Evolutionary conservation across 148 eudicot species (phyloP).

Genomic region (Camellia japonica): DNA sequence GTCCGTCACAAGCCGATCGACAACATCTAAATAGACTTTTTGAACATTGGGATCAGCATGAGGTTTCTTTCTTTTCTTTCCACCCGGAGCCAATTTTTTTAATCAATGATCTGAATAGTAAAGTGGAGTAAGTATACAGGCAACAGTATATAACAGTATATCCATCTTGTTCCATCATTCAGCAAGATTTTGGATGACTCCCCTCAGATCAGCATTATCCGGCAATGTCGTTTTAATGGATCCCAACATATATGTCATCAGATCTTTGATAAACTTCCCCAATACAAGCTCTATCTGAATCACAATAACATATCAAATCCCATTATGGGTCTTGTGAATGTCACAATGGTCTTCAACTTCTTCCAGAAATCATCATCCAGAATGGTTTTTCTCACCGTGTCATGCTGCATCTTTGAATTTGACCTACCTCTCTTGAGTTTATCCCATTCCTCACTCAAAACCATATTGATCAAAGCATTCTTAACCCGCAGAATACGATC

Average conservation of each 20-base stretch:
- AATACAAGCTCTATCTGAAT: constrained; percentile 6
- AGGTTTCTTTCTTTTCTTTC: constrained; percentile 4
- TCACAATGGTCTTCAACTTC: not conserved
- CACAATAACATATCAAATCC: constrained; percentile 8
- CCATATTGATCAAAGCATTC: constrained; percentile 3
- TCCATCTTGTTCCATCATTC: not conserved
- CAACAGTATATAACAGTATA: not conserved
- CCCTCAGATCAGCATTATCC: not conserved
- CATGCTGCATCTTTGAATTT: constrained; percentile 3
- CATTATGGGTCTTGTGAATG: constrained; percentile 7
- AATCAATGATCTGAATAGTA: not conserved
- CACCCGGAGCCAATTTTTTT: not conserved
- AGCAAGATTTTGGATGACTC: not conserved
- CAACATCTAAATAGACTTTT: not conserved
- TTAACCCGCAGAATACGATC: not conserved
- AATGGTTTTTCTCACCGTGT: not conserved
- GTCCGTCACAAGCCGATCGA: constrained; percentile 10
- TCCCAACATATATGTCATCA: constrained; percentile 4
- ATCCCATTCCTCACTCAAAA: constrained; percentile 10
- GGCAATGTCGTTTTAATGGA: not conserved
- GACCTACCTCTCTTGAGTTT: constrained; percentile 8
- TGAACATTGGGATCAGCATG: not conserved
- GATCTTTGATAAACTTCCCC: constrained; percentile 7
- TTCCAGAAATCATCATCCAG: constrained; percentile 8
- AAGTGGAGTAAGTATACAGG: not conserved